These are phyloP conservation scores for Chloropicon primus DNA, from an alignment of 139 green algal species.

Conservation along the genomic window DNA sequence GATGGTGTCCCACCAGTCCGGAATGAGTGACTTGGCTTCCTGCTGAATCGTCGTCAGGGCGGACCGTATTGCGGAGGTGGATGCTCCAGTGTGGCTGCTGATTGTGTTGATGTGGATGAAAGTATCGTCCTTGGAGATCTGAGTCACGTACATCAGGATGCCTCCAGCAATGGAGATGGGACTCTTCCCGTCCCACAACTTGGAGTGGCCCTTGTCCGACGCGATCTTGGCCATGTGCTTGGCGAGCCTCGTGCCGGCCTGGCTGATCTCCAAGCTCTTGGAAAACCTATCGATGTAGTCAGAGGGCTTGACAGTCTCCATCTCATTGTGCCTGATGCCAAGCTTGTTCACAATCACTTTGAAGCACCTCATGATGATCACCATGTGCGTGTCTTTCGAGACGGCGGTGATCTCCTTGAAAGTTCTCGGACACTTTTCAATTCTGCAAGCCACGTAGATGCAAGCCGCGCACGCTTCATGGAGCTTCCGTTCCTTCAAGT, in stretches of 20 bases:
- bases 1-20: background rate
- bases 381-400: background rate
- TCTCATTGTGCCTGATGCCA: background rate
- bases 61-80: background rate
- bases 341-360: background rate
- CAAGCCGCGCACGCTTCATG: background rate
- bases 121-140: background rate
- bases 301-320: background rate
- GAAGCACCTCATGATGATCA: background rate
- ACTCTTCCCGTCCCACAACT: background rate
- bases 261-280: background rate
- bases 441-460: background rate
- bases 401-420: background rate
- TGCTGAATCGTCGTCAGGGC: background rate
- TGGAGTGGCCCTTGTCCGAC: background rate
- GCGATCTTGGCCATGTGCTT: background rate
- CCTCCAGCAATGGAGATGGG: background rate
- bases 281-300: background rate
- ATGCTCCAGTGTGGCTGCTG: background rate
- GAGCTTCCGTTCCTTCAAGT: background rate
- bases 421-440: background rate
- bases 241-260: background rate
- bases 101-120: background rate
- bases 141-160: background rate
- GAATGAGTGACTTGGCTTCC: background rate